Evolutionary conservation across 176 grass and related monocot genomes (phyloP), one percentile per base, ranked within the genome.

Genomic region (Melocanna baccifera): DNA sequence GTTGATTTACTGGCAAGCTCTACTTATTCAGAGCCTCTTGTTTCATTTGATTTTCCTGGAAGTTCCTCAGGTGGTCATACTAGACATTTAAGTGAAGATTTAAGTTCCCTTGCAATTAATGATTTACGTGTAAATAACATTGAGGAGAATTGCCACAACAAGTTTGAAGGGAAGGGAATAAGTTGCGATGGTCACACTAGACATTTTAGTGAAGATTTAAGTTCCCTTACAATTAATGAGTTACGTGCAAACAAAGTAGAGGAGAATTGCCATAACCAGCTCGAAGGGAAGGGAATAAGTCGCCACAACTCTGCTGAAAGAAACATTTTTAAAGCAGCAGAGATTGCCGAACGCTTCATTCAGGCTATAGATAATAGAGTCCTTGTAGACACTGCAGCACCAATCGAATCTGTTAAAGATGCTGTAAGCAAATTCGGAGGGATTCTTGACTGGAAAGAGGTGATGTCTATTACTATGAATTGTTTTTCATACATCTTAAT

Each of bases 351-450:
- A 56, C 67, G 80, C 63, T 84, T 82, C 72, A 88, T 90, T 75
- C 23, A 76, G 71, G 87, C 69, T 46, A 79, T 89, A n/a, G 84
- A 76, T 18, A 89, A 91, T 3, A 82, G 85, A 57, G 80, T 78
- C 11, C 51, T 86, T 42, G 71, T 96, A 45, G 96, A 99, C 45
- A 91, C 89, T 41, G 47, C 78, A 75, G 88, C 96, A 67, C 91
- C 93, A 11, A 94, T 99, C 51, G 96, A 94, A 79, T 99, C 96
- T 7, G 93, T 96, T 71, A 94, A 89, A 82, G 91, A 90, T 55
- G 93, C 90, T 19, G 93, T 99, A 16, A 91, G 86, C 74, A 99
- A 92, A 82, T 96, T 96, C 63, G 87, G 96, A 51, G 96, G 96
- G 9, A 92, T 92, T 85, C 87, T 89, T 47, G 93, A 96, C 45